Conservation (phyloP, 441 rosid species). For the Cnidoscolus chayamansa region DNA sequence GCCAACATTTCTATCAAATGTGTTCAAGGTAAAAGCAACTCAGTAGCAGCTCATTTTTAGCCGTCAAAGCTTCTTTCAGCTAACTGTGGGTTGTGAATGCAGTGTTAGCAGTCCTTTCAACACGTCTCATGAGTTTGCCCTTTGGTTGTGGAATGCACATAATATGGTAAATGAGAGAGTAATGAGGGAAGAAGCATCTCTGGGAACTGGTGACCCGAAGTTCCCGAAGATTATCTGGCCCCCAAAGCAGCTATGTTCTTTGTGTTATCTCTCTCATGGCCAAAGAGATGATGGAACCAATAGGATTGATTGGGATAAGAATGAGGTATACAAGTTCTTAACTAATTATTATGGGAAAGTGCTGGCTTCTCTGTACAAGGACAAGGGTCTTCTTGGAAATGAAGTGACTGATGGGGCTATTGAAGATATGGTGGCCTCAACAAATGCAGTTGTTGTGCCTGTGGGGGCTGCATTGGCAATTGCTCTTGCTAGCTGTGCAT, state of each 20-base stretch:
- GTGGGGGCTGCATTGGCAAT: constrained; percentile 94
- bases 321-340: constrained; percentile 70
- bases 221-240: constrained; percentile 95
- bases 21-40: constrained; percentile 64
- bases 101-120: constrained; percentile 67
- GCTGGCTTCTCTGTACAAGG: constrained; percentile 64
- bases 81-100: constrained; percentile 28
- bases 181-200: constrained; percentile 74
- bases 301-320: constrained; percentile 54
- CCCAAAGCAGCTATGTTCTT: constrained; percentile 77
- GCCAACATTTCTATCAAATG: constrained; percentile 76
- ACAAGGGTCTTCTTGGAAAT: constrained; percentile 39
- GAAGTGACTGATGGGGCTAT: constrained; percentile 33
- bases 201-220: constrained; percentile 74
- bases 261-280: constrained; percentile 49
- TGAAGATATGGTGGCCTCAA: constrained; percentile 59
- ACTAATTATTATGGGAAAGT: constrained; percentile 59
- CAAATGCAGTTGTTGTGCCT: constrained; percentile 84
- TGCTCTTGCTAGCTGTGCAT: constrained; percentile 92
- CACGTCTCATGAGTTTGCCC: constrained; percentile 64
- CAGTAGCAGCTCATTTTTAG: background rate
- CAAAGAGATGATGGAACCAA: constrained; percentile 23
- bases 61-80: constrained; percentile 3
- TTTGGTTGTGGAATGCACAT: constrained; percentile 93
- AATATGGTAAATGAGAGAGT: constrained; percentile 80